Conservation (phyloP, 495 filamentous ascomycete species). For the Aspergillus hancockii region DNA sequence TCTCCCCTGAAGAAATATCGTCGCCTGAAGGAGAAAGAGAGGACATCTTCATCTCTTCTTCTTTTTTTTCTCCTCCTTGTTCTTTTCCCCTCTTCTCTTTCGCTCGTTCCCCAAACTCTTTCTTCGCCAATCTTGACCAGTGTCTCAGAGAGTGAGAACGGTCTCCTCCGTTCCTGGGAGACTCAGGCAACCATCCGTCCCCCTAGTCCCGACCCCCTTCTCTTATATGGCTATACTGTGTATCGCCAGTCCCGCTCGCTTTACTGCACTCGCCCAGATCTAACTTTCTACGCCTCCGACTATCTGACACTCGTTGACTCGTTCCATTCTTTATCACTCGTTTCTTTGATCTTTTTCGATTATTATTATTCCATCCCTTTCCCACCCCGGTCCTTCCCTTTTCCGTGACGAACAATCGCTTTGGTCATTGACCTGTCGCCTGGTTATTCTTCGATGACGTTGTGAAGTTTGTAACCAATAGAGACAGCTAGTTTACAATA, state of each 20-base stretch:
- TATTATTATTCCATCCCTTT: constrained; percentile 11
- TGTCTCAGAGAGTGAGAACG: constrained; percentile 8
- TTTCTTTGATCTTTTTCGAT: constrained; percentile 18
- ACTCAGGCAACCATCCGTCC: constrained; percentile 14
- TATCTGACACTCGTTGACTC: constrained; percentile 5
- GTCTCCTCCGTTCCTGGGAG: constrained; percentile 10
- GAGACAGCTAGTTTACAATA: constrained; percentile 7
- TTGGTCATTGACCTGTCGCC: constrained; percentile 6
- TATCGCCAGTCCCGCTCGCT: constrained; percentile 41
- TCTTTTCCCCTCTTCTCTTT: not conserved
- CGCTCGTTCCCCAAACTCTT: constrained; percentile 8
- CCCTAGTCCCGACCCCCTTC: constrained; percentile 15
- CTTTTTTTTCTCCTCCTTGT: constrained; percentile 12
- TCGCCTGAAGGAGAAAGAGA: constrained; percentile 5
- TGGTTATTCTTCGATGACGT: constrained; percentile 20
- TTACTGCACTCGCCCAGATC: constrained; percentile 12
- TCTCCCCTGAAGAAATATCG: constrained; percentile 22
- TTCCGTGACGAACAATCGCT: constrained; percentile 10
- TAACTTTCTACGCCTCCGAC: constrained; percentile 16
- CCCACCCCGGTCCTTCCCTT: constrained; percentile 6
- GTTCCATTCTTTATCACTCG: constrained; percentile 13
- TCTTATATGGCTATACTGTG: constrained; percentile 37
- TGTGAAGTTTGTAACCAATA: constrained; percentile 17
- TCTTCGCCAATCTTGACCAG: constrained; percentile 8
- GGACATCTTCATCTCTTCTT: constrained; percentile 22